Conservation (phyloP, 2,329 filamentous ascomycete species). For the Cryoendolithus antarcticus region DNA sequence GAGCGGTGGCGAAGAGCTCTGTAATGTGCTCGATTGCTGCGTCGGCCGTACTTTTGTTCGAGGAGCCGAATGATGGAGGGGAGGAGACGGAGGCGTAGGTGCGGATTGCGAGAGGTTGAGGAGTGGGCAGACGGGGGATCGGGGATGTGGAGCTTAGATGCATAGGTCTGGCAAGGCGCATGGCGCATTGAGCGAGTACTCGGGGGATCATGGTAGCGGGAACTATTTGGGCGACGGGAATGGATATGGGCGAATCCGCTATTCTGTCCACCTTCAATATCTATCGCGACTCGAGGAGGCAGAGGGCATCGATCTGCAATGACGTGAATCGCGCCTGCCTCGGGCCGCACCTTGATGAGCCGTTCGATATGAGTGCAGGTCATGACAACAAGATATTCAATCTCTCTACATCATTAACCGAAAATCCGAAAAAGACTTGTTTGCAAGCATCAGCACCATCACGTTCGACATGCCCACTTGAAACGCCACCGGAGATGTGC, state of each 20-base stretch:
- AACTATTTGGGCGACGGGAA: not conserved
- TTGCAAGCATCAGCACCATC: too few relatives aligned
- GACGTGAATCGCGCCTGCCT: too few relatives aligned
- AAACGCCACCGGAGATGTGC: too few relatives aligned
- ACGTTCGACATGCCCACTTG: too few relatives aligned
- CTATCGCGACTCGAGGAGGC: too few relatives aligned
- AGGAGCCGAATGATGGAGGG: slow-evolving; percentile 7
- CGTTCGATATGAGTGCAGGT: too few relatives aligned
- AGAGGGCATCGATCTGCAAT: too few relatives aligned
- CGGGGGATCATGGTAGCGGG: slow-evolving; percentile 12
- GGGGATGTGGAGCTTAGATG: not conserved
- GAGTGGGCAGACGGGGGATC: not conserved
- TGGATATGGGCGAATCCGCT: not conserved
- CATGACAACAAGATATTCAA: too few relatives aligned
- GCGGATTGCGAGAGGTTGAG: slow-evolving; percentile 13
- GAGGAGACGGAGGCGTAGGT: slow-evolving; percentile 14
- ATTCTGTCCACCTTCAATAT: too few relatives aligned
- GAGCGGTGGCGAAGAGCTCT: slow-evolving; percentile 28
- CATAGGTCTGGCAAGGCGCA: slow-evolving; percentile 8
- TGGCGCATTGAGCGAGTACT: slow-evolving; percentile 8
- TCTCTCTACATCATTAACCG: too few relatives aligned
- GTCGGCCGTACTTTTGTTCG: slow-evolving; percentile 20
- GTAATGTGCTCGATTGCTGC: slow-evolving; percentile 30
- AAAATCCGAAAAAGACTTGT: too few relatives aligned
- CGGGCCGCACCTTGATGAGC: too few relatives aligned